Percentiles rank a stretch among this genome's conserved stretches.
phyloP scores from a whole-genome alignment of 139 green algal species.

The Coelastrella sp. region DNA sequence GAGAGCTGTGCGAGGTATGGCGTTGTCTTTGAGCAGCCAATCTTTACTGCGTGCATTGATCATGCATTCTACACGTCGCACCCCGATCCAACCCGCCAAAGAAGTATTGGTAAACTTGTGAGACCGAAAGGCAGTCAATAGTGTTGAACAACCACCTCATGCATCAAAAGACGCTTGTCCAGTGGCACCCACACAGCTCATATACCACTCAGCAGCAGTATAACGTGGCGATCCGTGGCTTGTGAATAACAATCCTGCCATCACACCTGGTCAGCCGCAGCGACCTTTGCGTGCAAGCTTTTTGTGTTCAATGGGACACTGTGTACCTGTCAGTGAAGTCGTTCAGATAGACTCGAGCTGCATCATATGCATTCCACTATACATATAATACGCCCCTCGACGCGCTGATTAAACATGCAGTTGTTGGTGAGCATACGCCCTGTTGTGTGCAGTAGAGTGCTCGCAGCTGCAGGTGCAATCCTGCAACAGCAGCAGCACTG shows the following conservation, averaged over 20 bases:
- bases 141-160: too few species aligned
- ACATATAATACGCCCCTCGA: too few species aligned
- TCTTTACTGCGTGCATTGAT: neutral
- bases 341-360: too few species aligned
- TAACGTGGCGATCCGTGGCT: neutral
- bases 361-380: too few species aligned
- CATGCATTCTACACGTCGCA: neutral
- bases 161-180: too few species aligned
- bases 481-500: conserved; percentile 20
- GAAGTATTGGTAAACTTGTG: neutral
- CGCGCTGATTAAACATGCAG: neutral
- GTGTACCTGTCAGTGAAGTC: too few species aligned
- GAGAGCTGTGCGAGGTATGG: neutral
- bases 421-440: neutral
- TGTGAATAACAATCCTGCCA: too few species aligned
- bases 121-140: neutral
- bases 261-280: neutral
- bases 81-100: neutral
- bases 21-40: too few species aligned
- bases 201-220: neutral
- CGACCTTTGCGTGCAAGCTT: too few species aligned
- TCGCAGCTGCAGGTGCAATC: neutral
- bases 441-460: neutral
- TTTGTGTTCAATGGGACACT: too few species aligned
- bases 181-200: too few species aligned